Conservation (phyloP, 108 stramenopile species). For the Ochromonas danica region DNA sequence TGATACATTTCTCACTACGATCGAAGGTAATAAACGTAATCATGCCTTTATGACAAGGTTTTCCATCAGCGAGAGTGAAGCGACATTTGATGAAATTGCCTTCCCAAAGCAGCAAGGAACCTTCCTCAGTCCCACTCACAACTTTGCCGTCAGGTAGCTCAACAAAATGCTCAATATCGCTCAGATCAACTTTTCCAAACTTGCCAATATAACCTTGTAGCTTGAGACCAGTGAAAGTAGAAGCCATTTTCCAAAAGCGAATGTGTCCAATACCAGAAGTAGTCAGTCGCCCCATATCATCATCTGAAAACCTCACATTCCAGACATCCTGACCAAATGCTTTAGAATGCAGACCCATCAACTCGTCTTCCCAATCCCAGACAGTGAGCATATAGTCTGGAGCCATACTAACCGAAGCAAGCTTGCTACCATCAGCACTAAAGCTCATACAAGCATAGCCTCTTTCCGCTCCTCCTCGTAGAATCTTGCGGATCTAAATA, state of each 20-base stretch:
- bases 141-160: conserved; percentile 66
- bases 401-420: conserved; percentile 56
- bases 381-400: conserved; percentile 67
- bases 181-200: conserved; percentile 61
- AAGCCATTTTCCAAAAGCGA: conserved; percentile 70
- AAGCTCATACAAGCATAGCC: conserved; percentile 57
- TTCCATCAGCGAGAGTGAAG: conserved; percentile 34
- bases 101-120: conserved; percentile 64
- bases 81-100: conserved; percentile 66
- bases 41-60: conserved; percentile 25
- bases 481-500: conserved; percentile 33
- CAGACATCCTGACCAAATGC: conserved; percentile 67
- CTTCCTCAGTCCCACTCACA: conserved; percentile 55
- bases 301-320: conserved; percentile 27
- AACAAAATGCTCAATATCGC: conserved; percentile 59
- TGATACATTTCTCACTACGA: conserved; percentile 9
- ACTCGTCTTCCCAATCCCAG: conserved; percentile 63
- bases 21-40: conserved; percentile 24
- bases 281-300: conserved; percentile 41
- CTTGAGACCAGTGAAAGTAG: conserved; percentile 69
- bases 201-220: conserved; percentile 61
- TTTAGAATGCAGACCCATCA: conserved; percentile 55
- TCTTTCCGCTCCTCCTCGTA: conserved; percentile 56
- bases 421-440: conserved; percentile 47
- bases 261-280: conserved; percentile 67